These are phyloP conservation scores for Fusarium sp. DNA, from an alignment of 2,329 filamentous ascomycete genomes.

Conservation along the genomic window DNA sequence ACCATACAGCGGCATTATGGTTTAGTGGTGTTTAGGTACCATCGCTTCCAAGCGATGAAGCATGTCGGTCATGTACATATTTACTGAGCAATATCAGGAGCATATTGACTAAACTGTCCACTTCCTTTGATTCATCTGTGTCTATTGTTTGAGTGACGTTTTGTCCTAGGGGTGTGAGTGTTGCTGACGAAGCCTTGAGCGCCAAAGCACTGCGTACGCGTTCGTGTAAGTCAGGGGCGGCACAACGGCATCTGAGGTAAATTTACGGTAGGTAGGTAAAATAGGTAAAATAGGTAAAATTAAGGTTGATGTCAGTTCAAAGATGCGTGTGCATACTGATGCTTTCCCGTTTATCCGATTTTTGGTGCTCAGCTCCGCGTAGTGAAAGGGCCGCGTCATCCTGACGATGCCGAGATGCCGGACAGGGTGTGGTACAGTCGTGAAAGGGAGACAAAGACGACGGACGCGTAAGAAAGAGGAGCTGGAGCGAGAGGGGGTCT, in stretches of 20 bases:
- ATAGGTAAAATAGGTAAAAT: slow-evolving; percentile 17
- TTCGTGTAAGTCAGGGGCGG: slow-evolving; percentile 13
- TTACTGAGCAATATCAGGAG: slow-evolving; percentile 33
- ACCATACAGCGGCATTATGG: slow-evolving; percentile 21
- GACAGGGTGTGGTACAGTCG: slow-evolving; percentile 24
- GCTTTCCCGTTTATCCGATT: slow-evolving; percentile 27
- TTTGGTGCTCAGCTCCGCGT: slow-evolving; percentile 27
- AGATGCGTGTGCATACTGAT: not conserved
- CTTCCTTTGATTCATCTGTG: not conserved
- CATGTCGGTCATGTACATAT: slow-evolving; percentile 38
- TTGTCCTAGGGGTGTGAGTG: slow-evolving; percentile 19
- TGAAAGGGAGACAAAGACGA: not conserved
- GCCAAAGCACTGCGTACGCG: slow-evolving; percentile 12
- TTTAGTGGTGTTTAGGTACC: slow-evolving; percentile 34
- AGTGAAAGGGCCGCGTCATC: slow-evolving; percentile 47
- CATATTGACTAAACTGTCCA: slow-evolving; percentile 22
- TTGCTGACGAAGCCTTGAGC: slow-evolving; percentile 6
- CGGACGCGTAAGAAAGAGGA: slow-evolving; percentile 8
- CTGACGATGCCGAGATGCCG: slow-evolving; percentile 38
- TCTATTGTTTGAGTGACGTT: slow-evolving; percentile 15
- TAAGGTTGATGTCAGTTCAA: slow-evolving; percentile 23
- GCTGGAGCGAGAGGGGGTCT: not conserved
- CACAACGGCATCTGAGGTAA: slow-evolving; percentile 21
- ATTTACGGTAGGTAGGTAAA: not conserved
- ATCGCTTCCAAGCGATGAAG: slow-evolving; percentile 13